Evolutionary conservation across 179 eudicot species (phyloP).

Genomic region (Beta lomatogona): DNA sequence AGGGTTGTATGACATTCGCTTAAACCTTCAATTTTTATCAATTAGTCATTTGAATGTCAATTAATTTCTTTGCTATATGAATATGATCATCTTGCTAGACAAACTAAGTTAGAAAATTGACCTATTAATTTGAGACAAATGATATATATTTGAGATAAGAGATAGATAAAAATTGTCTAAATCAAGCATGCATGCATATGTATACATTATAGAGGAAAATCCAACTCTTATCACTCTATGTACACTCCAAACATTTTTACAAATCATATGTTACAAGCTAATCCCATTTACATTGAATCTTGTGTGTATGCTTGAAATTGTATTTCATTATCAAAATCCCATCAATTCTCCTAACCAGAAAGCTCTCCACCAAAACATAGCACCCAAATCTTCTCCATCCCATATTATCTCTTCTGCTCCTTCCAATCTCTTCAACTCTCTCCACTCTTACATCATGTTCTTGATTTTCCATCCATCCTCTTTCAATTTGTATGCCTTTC

Average conservation of each 20-base stretch:
- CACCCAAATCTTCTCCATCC: constrained; percentile 37
- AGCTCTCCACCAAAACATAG: constrained; percentile 67
- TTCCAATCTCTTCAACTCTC: constrained; percentile 38
- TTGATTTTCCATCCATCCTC: constrained; percentile 53
- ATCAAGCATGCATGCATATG: not conserved
- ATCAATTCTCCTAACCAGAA: constrained; percentile 59
- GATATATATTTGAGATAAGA: not conserved
- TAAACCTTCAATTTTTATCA: too few relatives aligned
- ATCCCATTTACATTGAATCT: constrained; percentile 58
- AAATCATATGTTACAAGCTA: constrained; percentile 12
- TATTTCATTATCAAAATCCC: constrained; percentile 59
- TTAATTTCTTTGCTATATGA: too few relatives aligned
- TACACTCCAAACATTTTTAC: too few relatives aligned
- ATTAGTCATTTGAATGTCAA: too few relatives aligned
- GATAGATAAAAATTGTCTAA: too few relatives aligned
- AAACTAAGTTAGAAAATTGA: not conserved
- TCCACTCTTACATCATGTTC: constrained; percentile 52
- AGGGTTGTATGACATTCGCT: too few relatives aligned
- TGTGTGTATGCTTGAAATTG: constrained; percentile 53
- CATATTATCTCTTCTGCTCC: constrained; percentile 25
- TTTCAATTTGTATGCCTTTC: constrained; percentile 52
- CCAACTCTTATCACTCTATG: too few relatives aligned
- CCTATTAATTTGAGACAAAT: too few relatives aligned
- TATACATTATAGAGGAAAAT: not conserved
- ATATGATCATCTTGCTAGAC: too few relatives aligned